Evolutionary conservation across 441 rosid species (phyloP), one percentile per base, ranked within the genome.

Genomic region (Isatis lusitanica): DNA sequence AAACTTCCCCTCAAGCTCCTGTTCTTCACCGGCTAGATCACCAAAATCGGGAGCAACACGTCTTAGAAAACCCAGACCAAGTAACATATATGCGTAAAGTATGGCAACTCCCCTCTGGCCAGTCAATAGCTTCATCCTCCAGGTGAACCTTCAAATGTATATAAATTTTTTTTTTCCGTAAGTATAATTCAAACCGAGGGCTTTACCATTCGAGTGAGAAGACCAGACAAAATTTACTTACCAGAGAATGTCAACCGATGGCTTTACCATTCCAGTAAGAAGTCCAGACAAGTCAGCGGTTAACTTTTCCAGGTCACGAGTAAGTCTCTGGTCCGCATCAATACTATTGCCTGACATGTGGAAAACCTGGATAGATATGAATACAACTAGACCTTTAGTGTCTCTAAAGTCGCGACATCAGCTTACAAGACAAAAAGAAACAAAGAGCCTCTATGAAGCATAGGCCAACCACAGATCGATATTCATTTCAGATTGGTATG

Each of bases 221-320:
- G 12, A 28, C n/a, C 59, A 16, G 31, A 13, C 6, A 55, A 72
- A 59, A 46, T 21, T 75, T 59, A 84, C 94, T 87, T 76, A 93
- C 99, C 98, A 96, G 39, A 96, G 64, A 83, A 94, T 96, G 84
- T 96, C 98, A 67, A 96, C 98, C 18, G 88, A 85, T 74, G 99
- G 99, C 91, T 96, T 93, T 40, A 96, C 99, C 99, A 96, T 89
- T 80, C 98, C 99, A 68, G 99, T 93, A 53, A 96, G 94, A 52
- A 96, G 78, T 68, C 98, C 97, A 39, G 99, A 86, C 70, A 96
- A 83, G 80, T 93, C 98, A 18, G 85, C 59, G 39, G 98, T 86
- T 74, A 96, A 82, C 81, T 93, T 96, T 72, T 93, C 99, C 55
- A 96, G 87, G 88, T 96, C 99, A 62, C 88, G 89, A 60, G 98